These are phyloP conservation scores for Cytospora schulzeri DNA, from an alignment of 2,329 filamentous ascomycete species.

Conservation along the genomic window DNA sequence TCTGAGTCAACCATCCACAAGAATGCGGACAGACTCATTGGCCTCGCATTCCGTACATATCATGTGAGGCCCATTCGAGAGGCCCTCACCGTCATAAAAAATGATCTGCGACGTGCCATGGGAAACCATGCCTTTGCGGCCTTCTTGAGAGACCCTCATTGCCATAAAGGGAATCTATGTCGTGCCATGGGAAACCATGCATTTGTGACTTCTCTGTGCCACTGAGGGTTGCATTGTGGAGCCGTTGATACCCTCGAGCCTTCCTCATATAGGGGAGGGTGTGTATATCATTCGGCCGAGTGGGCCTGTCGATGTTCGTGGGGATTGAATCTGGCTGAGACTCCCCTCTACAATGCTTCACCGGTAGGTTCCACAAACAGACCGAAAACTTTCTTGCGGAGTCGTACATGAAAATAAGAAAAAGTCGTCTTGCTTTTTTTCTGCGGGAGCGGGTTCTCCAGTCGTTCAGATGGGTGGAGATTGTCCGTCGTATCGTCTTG, in stretches of 20 bases:
- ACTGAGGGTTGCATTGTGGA: slow-evolving; percentile 11
- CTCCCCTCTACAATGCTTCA: slow-evolving; percentile 12
- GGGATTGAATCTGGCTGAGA: slow-evolving; percentile 8
- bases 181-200: not conserved
- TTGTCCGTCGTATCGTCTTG: slow-evolving; percentile 19
- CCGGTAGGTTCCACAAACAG: slow-evolving; percentile 21
- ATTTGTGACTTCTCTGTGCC: not conserved
- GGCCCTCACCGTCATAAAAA: slow-evolving; percentile 4
- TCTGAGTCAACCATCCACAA: slow-evolving; percentile 28
- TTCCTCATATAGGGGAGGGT: slow-evolving; percentile 20
- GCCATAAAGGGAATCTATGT: not conserved
- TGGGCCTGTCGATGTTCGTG: slow-evolving; percentile 24
- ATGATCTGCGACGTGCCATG: not conserved
- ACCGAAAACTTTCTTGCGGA: slow-evolving; percentile 23
- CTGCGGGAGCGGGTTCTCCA: slow-evolving; percentile 16
- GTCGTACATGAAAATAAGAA: slow-evolving; percentile 12
- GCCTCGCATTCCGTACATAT: slow-evolving; percentile 30
- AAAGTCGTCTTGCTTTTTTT: slow-evolving; percentile 16
- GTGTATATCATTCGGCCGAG: slow-evolving; percentile 22
- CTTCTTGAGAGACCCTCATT: not conserved
- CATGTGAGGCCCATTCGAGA: slow-evolving; percentile 31
- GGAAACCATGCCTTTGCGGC: not conserved
- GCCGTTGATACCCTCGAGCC: slow-evolving; percentile 21
- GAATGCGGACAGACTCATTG: slow-evolving; percentile 20
- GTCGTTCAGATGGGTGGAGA: slow-evolving; percentile 9